Evolutionary conservation across 345 rosid genomes (phyloP).

Genomic region (Trapa incisa): DNA sequence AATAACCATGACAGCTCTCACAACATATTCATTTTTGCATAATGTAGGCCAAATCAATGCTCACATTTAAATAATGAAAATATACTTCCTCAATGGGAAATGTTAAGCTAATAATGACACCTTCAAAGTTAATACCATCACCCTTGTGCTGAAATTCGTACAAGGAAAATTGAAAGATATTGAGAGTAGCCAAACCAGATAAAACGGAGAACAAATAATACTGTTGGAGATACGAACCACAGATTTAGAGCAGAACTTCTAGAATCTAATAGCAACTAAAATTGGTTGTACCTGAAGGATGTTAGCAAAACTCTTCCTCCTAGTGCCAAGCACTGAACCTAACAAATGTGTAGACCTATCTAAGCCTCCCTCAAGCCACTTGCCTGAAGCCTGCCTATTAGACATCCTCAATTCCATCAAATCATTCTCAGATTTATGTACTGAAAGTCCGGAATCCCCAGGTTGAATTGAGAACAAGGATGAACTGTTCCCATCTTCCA

Average conservation of each 20-base stretch:
- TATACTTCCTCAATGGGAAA: background rate
- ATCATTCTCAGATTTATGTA: conserved; percentile 52
- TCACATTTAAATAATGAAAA: background rate
- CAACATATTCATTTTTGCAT: background rate
- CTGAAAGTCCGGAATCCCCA: conserved; percentile 34
- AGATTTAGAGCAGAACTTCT: background rate
- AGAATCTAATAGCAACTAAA: background rate
- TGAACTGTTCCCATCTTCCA: conserved; percentile 24
- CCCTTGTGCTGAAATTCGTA: background rate
- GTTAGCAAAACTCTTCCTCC: conserved; percentile 96
- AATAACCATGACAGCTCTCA: background rate
- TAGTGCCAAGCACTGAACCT: conserved; percentile 43
- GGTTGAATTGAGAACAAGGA: conserved; percentile 76
- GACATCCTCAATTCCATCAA: conserved; percentile 52
- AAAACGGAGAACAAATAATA: background rate
- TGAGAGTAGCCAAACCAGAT: background rate
- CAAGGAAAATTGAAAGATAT: background rate
- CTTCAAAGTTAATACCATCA: background rate
- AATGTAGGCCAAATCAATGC: background rate
- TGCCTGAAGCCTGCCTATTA: conserved; percentile 31
- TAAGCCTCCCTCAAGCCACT: conserved; percentile 35
- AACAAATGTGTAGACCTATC: conserved; percentile 28
- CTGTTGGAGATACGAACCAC: background rate
- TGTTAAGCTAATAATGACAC: background rate
- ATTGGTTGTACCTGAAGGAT: conserved; percentile 58